phyloP scores from a whole-genome alignment of 2,329 filamentous ascomycete genomes.

The Metarhizium guizhouense region DNA sequence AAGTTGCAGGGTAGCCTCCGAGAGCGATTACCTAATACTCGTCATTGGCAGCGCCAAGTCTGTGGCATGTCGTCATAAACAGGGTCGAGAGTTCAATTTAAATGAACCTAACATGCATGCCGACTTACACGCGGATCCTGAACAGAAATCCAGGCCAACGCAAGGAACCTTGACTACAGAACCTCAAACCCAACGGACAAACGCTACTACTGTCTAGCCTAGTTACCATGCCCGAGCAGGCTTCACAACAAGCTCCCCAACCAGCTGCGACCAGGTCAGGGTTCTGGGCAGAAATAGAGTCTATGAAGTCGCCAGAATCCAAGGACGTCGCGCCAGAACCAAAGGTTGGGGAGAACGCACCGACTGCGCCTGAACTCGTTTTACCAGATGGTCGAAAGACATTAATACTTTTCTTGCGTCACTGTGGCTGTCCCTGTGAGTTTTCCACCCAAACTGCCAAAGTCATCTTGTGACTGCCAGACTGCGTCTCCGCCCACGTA shows the following conservation, averaged over 20 bases:
- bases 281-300: slow-evolving; percentile 29
- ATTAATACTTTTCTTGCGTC: slow-evolving; percentile 58
- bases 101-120: not conserved
- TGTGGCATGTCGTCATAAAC: not conserved
- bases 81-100: not conserved
- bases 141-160: not conserved
- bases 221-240: slow-evolving; percentile 2
- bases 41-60: not conserved
- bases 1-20: not conserved
- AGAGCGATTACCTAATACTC: not conserved
- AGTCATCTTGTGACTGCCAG: not conserved
- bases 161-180: no score
- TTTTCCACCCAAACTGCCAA: slow-evolving; percentile 2
- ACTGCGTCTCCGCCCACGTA: not conserved
- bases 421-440: slow-evolving; percentile 68
- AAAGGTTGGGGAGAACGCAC: slow-evolving; percentile 45
- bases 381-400: slow-evolving; percentile 48
- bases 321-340: slow-evolving; percentile 39
- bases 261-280: slow-evolving; percentile 9
- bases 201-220: not conserved
- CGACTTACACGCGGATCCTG: not conserved
- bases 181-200: no score
- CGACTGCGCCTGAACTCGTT: slow-evolving; percentile 39
- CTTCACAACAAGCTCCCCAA: not conserved
- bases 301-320: slow-evolving; percentile 29